phyloP scores from a whole-genome alignment of 192 early-diverging fungal species.

The Linnemannia exigua region DNA sequence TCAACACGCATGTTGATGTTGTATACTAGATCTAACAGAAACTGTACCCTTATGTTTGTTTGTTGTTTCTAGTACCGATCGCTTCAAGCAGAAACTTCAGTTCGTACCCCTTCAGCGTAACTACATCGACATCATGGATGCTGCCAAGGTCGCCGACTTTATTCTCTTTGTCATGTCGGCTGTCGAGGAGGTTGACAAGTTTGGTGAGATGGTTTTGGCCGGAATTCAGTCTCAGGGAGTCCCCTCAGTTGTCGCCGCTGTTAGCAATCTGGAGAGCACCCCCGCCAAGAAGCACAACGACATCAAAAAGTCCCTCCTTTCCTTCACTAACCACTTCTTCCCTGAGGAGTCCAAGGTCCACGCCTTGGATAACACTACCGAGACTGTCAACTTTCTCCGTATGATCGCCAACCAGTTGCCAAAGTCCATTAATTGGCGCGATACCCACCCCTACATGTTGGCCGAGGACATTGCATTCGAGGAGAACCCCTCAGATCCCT shows the following conservation, averaged over 20 bases:
- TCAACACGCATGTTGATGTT: neutral
- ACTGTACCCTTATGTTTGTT: neutral
- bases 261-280: conserved; percentile 78
- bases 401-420: conserved; percentile 84
- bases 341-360: conserved; percentile 84
- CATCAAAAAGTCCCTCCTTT: conserved; percentile 88
- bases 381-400: conserved; percentile 77
- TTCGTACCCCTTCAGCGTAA: conserved; percentile 84
- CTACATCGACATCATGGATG: conserved; percentile 89
- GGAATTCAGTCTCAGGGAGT: conserved; percentile 93
- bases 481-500: conserved; percentile 63
- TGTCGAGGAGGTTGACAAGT: conserved; percentile 91
- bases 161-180: conserved; percentile 90
- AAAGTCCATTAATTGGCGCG: conserved; percentile 87
- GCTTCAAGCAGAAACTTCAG: conserved; percentile 94
- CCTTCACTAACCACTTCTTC: conserved; percentile 91
- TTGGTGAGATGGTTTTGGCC: conserved; percentile 88
- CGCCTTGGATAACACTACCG: conserved; percentile 70
- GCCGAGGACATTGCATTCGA: conserved; percentile 84
- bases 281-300: conserved; percentile 76
- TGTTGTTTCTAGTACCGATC: conserved; percentile 63
- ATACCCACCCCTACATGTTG: conserved; percentile 89
- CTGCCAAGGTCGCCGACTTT: conserved; percentile 93
- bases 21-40: neutral
- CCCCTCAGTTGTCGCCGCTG: conserved; percentile 77